Conservation (phyloP, 441 rosid genomes). For the Pelargonium australe region DNA sequence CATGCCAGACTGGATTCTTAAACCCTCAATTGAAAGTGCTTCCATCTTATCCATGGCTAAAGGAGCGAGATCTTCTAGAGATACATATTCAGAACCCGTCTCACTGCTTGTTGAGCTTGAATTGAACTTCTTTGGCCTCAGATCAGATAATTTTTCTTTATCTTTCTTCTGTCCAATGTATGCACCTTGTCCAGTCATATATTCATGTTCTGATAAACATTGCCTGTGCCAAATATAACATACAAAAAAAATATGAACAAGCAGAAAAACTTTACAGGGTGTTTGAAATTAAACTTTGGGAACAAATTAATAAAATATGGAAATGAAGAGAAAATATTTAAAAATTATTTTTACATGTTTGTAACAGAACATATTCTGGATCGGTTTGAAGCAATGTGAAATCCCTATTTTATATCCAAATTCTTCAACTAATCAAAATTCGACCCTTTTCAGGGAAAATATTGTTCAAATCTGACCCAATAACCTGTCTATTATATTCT, state of each 20-base stretch:
- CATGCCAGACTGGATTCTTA: slow-evolving; percentile 84
- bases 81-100: slow-evolving; percentile 56
- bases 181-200: slow-evolving; percentile 31
- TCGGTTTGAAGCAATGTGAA: background rate
- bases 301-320: slow-evolving; percentile 3
- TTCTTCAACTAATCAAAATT: background rate
- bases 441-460: background rate
- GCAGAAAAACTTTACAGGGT: background rate
- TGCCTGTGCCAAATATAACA: slow-evolving; percentile 40
- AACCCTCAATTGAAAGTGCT: slow-evolving; percentile 88
- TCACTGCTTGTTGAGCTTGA: slow-evolving; percentile 34
- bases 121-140: slow-evolving; percentile 30
- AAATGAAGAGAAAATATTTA: background rate
- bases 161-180: slow-evolving; percentile 27
- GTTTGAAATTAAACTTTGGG: background rate
- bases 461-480: background rate
- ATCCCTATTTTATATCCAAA: background rate
- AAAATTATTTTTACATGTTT: background rate
- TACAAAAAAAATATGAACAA: slow-evolving; percentile 13
- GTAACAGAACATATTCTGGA: background rate
- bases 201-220: slow-evolving; percentile 34
- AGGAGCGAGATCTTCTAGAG: slow-evolving; percentile 90
- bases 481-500: background rate
- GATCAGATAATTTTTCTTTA: slow-evolving; percentile 35
- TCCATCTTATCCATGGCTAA: slow-evolving; percentile 93